Conservation (phyloP, 352 stramenopile genomes). For the Phytophthora podocarpi region DNA sequence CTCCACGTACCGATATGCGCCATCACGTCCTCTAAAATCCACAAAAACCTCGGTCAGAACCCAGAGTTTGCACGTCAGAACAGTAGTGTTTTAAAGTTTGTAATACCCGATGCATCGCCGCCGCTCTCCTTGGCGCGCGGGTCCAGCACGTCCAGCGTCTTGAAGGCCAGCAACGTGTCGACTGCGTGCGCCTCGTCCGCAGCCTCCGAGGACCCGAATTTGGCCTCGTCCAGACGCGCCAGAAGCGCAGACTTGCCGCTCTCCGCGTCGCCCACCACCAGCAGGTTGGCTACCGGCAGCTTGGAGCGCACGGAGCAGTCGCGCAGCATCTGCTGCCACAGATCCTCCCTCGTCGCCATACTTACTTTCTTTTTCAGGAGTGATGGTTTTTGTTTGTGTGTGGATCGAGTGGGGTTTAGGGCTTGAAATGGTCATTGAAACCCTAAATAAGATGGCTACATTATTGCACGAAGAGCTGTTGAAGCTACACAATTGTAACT, state of each 20-base stretch:
- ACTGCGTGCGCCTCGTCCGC: conserved; percentile 35
- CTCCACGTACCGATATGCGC: conserved; percentile 80
- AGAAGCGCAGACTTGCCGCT: conserved; percentile 79
- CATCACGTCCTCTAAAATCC: conserved; percentile 64
- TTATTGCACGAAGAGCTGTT: neutral
- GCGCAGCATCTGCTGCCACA: conserved; percentile 87
- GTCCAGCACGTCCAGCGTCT: conserved; percentile 72
- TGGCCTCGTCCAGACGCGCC: conserved; percentile 56
- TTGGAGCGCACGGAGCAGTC: conserved; percentile 80
- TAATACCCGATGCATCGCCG: conserved; percentile 46
- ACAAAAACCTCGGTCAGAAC: conserved; percentile 3
- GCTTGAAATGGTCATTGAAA: too few relatives aligned
- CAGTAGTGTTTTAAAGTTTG: too few relatives aligned
- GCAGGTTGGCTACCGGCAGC: conserved; percentile 66
- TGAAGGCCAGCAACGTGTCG: conserved; percentile 62
- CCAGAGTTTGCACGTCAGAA: neutral
- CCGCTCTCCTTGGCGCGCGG: conserved; percentile 60
- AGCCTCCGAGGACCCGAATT: conserved; percentile 6
- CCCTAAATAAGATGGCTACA: neutral
- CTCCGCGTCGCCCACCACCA: conserved; percentile 75
- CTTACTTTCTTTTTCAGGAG: neutral
- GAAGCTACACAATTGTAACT: neutral
- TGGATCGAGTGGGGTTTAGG: neutral
- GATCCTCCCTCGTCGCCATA: conserved; percentile 39
- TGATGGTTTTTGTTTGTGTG: neutral